Evolutionary conservation across 2,329 filamentous ascomycete genomes (phyloP).

Genomic region (Colletotrichum costaricense): DNA sequence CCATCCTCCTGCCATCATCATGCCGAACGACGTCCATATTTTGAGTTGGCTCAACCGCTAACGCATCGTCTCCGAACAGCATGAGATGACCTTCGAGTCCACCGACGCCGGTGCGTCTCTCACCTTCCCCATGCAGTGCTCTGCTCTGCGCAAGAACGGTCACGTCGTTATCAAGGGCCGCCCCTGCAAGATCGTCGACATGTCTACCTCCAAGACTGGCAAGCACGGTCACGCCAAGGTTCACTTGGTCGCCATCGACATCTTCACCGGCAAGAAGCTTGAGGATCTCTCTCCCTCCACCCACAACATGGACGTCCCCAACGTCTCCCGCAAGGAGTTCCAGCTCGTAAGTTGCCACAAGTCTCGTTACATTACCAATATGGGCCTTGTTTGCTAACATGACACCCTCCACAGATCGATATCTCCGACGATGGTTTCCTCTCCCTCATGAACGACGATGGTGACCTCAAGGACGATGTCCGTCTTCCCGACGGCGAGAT

Average conservation of each 20-base stretch:
- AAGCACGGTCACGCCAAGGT: conserved; percentile 99
- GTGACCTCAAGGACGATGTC: conserved; percentile 93
- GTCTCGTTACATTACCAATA: no score
- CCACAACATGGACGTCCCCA: conserved; percentile 97
- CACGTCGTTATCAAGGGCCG: conserved; percentile 98
- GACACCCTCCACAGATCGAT: conserved; percentile 73
- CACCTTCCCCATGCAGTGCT: conserved; percentile 99
- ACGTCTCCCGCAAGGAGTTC: conserved; percentile 91
- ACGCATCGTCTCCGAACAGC: conserved; percentile 52
- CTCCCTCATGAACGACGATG: conserved; percentile 89
- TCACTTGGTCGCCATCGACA: conserved; percentile 96
- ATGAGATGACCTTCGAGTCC: conserved; percentile 84
- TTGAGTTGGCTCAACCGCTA: neutral
- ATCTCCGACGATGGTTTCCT: conserved; percentile 95
- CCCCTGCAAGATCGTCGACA: conserved; percentile 99
- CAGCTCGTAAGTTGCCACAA: conserved; percentile 80
- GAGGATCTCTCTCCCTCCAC: conserved; percentile 99
- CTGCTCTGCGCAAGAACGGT: conserved; percentile 99
- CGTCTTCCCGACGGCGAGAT: conserved; percentile 90
- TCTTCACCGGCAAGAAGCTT: conserved; percentile 99
- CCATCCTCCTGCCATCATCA: neutral
- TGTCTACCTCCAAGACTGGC: conserved; percentile 99
- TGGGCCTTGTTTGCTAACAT: conserved; percentile 27
- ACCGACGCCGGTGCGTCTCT: conserved; percentile 95
- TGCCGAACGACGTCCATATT: neutral